Evolutionary conservation across 441 rosid species (phyloP).

Genomic region (Adansonia rubrostipa): DNA sequence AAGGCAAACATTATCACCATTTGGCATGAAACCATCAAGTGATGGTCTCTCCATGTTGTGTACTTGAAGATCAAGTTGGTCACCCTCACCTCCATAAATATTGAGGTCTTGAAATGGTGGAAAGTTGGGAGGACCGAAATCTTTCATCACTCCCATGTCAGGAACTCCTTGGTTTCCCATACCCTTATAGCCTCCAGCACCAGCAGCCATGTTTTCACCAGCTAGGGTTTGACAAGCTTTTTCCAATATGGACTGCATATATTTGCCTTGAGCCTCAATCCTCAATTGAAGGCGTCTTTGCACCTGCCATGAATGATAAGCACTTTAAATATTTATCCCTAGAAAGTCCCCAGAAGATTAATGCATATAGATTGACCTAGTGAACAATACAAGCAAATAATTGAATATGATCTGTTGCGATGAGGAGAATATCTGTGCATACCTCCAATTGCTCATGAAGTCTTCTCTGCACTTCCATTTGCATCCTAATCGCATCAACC

Average conservation of each 20-base stretch:
- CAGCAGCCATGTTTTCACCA: conserved; percentile 60
- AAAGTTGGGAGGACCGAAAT: conserved; percentile 58
- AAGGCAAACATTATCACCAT: conserved; percentile 42
- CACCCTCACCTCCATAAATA: conserved; percentile 59
- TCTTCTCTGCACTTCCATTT: conserved; percentile 99
- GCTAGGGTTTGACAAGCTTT: conserved; percentile 94
- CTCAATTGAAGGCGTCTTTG: conserved; percentile 93
- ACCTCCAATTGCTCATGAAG: conserved; percentile 98
- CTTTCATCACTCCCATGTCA: conserved; percentile 47
- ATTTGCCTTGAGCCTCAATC: conserved; percentile 98
- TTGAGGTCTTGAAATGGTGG: conserved; percentile 90
- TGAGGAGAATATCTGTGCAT: conserved; percentile 1
- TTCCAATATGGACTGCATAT: conserved; percentile 94
- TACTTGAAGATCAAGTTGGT: conserved; percentile 52
- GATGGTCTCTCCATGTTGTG: conserved; percentile 61
- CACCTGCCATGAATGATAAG: conserved; percentile 50
- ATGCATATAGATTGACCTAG: not conserved
- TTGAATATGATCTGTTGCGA: not conserved
- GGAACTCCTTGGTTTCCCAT: conserved; percentile 49
- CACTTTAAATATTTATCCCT: not conserved
- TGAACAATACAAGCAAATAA: not conserved
- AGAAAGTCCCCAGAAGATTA: not conserved
- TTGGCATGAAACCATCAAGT: conserved; percentile 55
- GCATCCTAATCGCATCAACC: conserved; percentile 82
- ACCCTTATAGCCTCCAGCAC: conserved; percentile 45